Conservation (phyloP, 768 basidiomycete genomes). For the Cyclocybe aegerita region DNA sequence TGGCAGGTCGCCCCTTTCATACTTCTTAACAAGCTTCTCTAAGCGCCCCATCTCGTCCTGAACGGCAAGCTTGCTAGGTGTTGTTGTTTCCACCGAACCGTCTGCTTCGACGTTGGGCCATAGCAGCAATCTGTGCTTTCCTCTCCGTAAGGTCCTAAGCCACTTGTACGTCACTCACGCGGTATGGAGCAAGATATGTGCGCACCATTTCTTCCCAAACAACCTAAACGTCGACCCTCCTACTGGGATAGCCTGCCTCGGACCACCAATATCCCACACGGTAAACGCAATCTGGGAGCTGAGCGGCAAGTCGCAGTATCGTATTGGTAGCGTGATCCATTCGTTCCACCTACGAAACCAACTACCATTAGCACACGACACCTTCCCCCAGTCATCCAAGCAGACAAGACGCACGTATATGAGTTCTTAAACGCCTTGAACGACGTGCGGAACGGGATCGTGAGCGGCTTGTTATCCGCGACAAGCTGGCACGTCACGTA, state of each 20-base stretch:
- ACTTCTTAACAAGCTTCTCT: slow-evolving; percentile 96
- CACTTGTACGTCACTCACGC: too few relatives aligned
- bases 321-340: slow-evolving; percentile 88
- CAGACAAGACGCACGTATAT: slow-evolving; percentile 56
- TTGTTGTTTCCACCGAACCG: slow-evolving; percentile 74
- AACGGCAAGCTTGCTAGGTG: slow-evolving; percentile 80
- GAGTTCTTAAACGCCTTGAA: slow-evolving; percentile 89
- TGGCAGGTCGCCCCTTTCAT: slow-evolving; percentile 89
- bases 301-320: slow-evolving; percentile 90
- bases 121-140: slow-evolving; percentile 85
- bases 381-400: background rate
- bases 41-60: slow-evolving; percentile 94
- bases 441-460: slow-evolving; percentile 87
- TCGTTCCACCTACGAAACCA: slow-evolving; percentile 81
- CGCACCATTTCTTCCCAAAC: slow-evolving; percentile 92
- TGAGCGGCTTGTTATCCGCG: slow-evolving; percentile 91
- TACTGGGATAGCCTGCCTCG: slow-evolving; percentile 75
- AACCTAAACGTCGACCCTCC: slow-evolving; percentile 90
- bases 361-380: background rate
- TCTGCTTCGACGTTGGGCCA: slow-evolving; percentile 88
- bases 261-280: slow-evolving; percentile 92
- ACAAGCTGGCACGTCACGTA: slow-evolving; percentile 92
- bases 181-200: too few relatives aligned
- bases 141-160: slow-evolving; percentile 79
- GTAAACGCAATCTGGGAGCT: slow-evolving; percentile 91